These are phyloP conservation scores for Diversispora epigaea DNA, from an alignment of 192 early-diverging fungal species.

Conservation along the genomic window DNA sequence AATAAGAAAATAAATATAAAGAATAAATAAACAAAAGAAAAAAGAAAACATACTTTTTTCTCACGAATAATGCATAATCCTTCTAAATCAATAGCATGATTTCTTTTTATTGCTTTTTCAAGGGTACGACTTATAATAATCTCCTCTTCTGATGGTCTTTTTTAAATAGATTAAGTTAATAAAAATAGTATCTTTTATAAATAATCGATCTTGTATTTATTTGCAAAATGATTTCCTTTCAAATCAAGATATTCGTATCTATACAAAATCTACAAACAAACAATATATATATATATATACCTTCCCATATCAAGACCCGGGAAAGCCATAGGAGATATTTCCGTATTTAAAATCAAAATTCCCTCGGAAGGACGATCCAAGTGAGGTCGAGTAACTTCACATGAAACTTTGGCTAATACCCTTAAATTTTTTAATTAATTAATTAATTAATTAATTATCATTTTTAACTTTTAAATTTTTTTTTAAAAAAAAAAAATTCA, in stretches of 20 bases:
- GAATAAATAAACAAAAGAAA: background rate
- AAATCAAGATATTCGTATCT: too few species aligned
- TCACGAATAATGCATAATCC: constrained; percentile 95
- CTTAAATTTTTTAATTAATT: constrained; percentile 30
- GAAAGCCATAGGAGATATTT: constrained; percentile 85
- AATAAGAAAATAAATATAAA: constrained; percentile 17
- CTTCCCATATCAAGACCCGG: constrained; percentile 68
- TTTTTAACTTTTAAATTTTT: background rate
- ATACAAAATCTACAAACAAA: background rate
- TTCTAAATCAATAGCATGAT: constrained; percentile 91
- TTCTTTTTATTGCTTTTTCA: constrained; percentile 82
- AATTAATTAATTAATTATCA: background rate
- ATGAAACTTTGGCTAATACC: constrained; percentile 68
- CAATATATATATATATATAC: constrained; percentile 36
- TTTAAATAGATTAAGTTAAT: background rate
- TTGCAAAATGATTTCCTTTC: too few species aligned
- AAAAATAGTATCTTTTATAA: constrained; percentile 4
- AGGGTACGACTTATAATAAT: constrained; percentile 81
- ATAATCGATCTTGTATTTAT: too few species aligned
- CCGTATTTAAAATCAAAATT: constrained; percentile 79
- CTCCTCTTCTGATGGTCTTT: constrained; percentile 76
- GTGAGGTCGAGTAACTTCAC: constrained; percentile 67
- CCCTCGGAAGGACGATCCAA: constrained; percentile 87
- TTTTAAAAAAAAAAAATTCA: constrained; percentile 9
- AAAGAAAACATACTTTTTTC: constrained; percentile 64